Evolutionary conservation across 2,329 filamentous ascomycete species (phyloP).

Genomic region (Plenodomus biglobosus): DNA sequence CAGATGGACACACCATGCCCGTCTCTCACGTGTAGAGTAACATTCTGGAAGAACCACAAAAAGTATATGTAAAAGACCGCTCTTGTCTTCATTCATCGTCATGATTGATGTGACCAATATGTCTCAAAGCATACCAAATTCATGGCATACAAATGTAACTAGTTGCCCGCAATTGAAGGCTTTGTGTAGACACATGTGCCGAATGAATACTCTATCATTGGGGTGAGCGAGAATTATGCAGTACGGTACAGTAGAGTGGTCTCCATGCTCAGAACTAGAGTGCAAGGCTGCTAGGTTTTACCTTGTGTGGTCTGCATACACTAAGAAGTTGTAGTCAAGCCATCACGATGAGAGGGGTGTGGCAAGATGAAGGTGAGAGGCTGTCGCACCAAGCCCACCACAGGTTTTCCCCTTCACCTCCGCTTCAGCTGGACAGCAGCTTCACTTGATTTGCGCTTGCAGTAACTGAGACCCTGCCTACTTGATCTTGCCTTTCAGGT

Average conservation of each 20-base stretch:
- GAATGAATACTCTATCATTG: no score
- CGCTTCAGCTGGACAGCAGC: conserved; percentile 2
- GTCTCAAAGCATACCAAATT: no score
- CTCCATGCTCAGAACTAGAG: neutral
- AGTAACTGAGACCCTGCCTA: conserved; percentile 1
- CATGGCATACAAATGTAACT: no score
- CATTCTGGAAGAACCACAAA: neutral
- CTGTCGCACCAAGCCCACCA: neutral
- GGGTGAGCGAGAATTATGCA: neutral
- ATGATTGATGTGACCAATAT: no score
- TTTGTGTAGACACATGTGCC: no score
- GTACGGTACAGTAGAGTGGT: neutral
- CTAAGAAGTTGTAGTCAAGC: neutral
- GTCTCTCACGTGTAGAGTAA: neutral
- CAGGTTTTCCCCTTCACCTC: conserved; percentile 9
- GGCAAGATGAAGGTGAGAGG: conserved; percentile 8
- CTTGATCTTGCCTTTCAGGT: conserved; percentile 1
- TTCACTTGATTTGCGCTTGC: conserved; percentile 7
- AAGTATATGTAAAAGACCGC: neutral
- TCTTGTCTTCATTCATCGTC: no score
- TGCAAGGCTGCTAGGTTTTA: neutral
- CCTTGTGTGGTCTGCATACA: neutral
- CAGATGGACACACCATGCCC: no score
- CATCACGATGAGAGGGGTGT: neutral
- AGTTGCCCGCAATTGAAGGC: no score